Evolutionary conservation across 148 eudicot genomes (phyloP).

Genomic region (Camellia lanceoleosa): DNA sequence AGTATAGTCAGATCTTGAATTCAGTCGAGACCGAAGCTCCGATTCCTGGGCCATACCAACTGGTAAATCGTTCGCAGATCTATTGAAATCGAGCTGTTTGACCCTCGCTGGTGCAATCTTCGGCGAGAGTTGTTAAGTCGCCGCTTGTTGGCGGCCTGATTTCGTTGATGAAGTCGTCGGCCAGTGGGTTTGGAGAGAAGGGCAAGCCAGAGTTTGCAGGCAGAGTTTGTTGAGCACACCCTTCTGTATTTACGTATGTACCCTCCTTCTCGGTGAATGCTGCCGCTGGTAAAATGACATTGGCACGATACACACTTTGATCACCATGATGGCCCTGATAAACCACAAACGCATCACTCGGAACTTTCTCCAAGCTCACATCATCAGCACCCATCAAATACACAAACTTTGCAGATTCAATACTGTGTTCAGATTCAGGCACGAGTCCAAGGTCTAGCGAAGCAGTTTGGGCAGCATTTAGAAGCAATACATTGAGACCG

Average conservation of each 20-base stretch:
- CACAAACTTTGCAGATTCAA: constrained; percentile 78
- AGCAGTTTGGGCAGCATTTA: constrained; percentile 96
- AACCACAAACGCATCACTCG: constrained; percentile 82
- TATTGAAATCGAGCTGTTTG: too few relatives aligned
- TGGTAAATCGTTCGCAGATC: too few relatives aligned
- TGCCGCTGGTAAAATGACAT: constrained; percentile 82
- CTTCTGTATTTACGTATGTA: constrained; percentile 84
- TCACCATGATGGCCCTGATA: constrained; percentile 99
- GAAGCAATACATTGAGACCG: constrained; percentile 75
- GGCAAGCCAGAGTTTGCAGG: too few relatives aligned
- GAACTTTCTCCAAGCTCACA: constrained; percentile 62
- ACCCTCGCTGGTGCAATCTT: too few relatives aligned
- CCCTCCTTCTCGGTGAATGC: constrained; percentile 95
- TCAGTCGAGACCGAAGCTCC: too few relatives aligned
- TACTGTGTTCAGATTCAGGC: constrained; percentile 66
- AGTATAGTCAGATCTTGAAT: too few relatives aligned
- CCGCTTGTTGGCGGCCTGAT: too few relatives aligned
- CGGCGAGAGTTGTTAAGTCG: too few relatives aligned
- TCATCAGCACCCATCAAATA: constrained; percentile 98
- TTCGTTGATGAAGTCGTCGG: too few relatives aligned
- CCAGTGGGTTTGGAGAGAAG: too few relatives aligned
- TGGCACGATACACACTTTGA: constrained; percentile 80
- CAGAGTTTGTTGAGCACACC: constrained; percentile 71
- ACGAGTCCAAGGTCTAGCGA: constrained; percentile 89
- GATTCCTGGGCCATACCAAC: too few relatives aligned